Evolutionary conservation across 306 rosid genomes (phyloP).

Genomic region (Cercis canadensis): DNA sequence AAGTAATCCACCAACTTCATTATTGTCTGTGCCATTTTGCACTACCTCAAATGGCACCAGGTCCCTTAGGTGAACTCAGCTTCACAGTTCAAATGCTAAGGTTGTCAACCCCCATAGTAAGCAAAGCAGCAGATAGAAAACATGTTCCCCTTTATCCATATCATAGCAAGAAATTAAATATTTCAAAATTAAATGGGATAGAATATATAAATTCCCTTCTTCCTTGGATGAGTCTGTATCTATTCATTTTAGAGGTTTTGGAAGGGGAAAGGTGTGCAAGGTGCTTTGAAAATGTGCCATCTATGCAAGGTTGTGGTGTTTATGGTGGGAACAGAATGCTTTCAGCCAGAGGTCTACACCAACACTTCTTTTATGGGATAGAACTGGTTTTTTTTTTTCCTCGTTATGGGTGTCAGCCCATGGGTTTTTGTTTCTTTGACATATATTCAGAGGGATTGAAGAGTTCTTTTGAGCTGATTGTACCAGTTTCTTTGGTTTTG

Average conservation of each 20-base stretch:
- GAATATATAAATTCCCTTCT: too few species aligned
- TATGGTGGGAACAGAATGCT: background rate
- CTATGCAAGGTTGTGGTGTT: background rate
- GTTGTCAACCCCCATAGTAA: too few species aligned
- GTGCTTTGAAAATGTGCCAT: background rate
- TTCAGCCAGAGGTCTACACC: background rate
- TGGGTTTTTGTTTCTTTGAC: background rate
- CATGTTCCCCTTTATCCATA: too few species aligned
- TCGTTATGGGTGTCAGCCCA: background rate
- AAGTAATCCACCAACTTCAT: too few species aligned
- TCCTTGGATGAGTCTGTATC: too few species aligned
- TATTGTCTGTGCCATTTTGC: too few species aligned
- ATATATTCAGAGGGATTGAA: background rate
- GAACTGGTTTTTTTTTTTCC: background rate
- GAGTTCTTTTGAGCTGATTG: background rate
- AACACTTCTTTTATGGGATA: background rate
- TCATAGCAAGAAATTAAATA: too few species aligned
- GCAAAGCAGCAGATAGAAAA: too few species aligned
- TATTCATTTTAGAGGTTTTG: background rate
- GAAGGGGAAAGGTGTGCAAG: background rate
- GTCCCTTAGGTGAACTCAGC: too few species aligned
- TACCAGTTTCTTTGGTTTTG: background rate
- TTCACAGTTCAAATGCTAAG: too few species aligned
- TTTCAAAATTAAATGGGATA: too few species aligned
- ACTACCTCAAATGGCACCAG: too few species aligned